Evolutionary conservation across 768 basidiomycete genomes (phyloP), one percentile per base, ranked within the genome.

Genomic region (Mycena crocata): DNA sequence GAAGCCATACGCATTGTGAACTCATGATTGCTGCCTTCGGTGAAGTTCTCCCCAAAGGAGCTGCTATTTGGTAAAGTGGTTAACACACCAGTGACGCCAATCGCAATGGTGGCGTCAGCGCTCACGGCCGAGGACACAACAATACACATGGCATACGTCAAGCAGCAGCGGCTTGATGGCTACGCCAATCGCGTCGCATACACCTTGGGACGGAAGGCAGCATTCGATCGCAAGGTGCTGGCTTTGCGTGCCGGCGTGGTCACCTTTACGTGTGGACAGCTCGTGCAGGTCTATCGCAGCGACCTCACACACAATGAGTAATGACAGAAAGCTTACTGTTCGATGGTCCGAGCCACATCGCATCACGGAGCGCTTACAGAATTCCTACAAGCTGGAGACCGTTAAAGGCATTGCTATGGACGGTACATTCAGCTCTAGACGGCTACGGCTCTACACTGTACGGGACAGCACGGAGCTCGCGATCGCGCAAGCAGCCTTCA

Each of bases 251-350:
- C 66, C 3, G 64, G 75, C 1, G 74, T 68, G n/a, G 72, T 77
- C 5, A 40, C 62, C 5, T 81, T 81, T 63, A 7, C 55, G 5
- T 9, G 15, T 7, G 75, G 77, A 0, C 60, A 80, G 14, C 72
- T 81, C 1, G 76, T 79, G 6, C 79, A 81, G 64, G 66, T 80
- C 0, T 75, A 75, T 24, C 45, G 73, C 17, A 77, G 60, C 13
- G 63, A 74, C 12, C 70, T 74, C 4, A 75, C 75, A 31, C 67
- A 73, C 55, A 81, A 70, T 77, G 55, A 68, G 64, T 21, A 71
- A 73, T 0, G 66, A 73, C 28, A 34, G 71, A 17, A 82, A 82
- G 54, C 50, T 81, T 7, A 30, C 72, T 8, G 74, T 75, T 3
- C 75, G 66, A 26, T 82, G 78, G 77, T 80, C 78, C 2, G 57